These are phyloP conservation scores for Quercus aquifolioides DNA, from an alignment of 306 rosid species.

Conservation along the genomic window DNA sequence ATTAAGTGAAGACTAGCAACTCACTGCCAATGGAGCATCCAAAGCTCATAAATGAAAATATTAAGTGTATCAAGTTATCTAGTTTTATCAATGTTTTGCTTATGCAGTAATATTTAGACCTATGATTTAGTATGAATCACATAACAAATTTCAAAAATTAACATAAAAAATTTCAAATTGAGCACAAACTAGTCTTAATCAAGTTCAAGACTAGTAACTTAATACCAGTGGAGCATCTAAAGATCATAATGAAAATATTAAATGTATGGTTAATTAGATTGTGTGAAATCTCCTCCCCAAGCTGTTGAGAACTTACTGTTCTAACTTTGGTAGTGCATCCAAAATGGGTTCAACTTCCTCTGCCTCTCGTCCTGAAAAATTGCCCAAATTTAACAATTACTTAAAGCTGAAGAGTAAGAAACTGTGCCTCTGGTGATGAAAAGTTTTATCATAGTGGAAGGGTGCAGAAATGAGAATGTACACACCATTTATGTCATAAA, in stretches of 20 bases:
- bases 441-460: not conserved
- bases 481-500: constrained; percentile 91
- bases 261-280: not conserved
- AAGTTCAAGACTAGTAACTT: not conserved
- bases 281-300: not conserved
- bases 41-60: not conserved
- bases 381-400: constrained; percentile 1
- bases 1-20: not conserved
- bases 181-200: not conserved
- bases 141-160: not conserved
- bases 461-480: not conserved
- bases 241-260: not conserved
- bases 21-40: not conserved
- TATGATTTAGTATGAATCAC: not conserved
- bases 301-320: constrained; percentile 60
- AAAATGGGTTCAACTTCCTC: constrained; percentile 79
- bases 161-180: not conserved
- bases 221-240: not conserved
- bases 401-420: constrained; percentile 5
- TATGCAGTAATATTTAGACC: not conserved
- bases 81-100: not conserved
- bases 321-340: constrained; percentile 82
- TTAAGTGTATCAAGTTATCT: not conserved
- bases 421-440: not conserved
- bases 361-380: constrained; percentile 85